Conservation (phyloP, 371 early-diverging fungal genomes). For the Mortierella sp. region DNA sequence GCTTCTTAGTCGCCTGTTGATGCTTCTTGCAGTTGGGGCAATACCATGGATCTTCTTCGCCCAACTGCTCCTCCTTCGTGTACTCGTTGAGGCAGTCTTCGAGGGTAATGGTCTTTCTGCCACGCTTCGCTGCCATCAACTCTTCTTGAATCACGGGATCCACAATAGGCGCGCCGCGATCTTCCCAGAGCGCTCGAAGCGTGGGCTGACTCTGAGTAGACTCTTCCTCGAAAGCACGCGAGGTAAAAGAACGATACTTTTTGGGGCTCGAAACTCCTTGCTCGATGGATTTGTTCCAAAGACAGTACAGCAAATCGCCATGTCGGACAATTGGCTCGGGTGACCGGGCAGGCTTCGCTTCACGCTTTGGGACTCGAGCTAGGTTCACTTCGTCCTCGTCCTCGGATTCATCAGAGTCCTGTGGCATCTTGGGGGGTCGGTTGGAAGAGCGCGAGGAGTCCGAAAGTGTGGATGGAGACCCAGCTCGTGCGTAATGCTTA, state of each 20-base stretch:
- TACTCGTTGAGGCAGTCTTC: slow-evolving; percentile 85
- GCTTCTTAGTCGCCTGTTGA: slow-evolving; percentile 82
- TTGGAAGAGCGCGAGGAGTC: slow-evolving; percentile 22
- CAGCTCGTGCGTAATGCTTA: not conserved
- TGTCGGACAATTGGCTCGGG: slow-evolving; percentile 28
- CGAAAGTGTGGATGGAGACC: slow-evolving; percentile 11
- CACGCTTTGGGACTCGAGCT: not conserved
- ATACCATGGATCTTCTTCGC: slow-evolving; percentile 85
- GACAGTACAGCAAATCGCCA: slow-evolving; percentile 43
- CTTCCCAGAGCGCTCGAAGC: slow-evolving; percentile 29
- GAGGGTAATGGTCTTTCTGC: slow-evolving; percentile 63
- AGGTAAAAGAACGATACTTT: not conserved
- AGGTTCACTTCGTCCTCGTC: not conserved
- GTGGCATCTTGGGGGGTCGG: slow-evolving; percentile 17
- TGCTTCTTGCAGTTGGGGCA: slow-evolving; percentile 88
- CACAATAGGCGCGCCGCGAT: slow-evolving; percentile 18
- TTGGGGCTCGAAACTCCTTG: slow-evolving; percentile 1
- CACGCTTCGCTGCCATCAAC: slow-evolving; percentile 17
- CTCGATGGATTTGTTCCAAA: slow-evolving; percentile 46
- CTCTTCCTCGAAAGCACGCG: slow-evolving; percentile 17
- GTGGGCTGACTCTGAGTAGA: not conserved
- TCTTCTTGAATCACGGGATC: slow-evolving; percentile 35
- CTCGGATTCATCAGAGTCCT: not conserved
- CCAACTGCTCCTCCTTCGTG: slow-evolving; percentile 83
- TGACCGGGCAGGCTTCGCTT: slow-evolving; percentile 4